These are phyloP conservation scores for Globisporangium nodosum DNA, from an alignment of 352 stramenopile genomes.

Conservation along the genomic window DNA sequence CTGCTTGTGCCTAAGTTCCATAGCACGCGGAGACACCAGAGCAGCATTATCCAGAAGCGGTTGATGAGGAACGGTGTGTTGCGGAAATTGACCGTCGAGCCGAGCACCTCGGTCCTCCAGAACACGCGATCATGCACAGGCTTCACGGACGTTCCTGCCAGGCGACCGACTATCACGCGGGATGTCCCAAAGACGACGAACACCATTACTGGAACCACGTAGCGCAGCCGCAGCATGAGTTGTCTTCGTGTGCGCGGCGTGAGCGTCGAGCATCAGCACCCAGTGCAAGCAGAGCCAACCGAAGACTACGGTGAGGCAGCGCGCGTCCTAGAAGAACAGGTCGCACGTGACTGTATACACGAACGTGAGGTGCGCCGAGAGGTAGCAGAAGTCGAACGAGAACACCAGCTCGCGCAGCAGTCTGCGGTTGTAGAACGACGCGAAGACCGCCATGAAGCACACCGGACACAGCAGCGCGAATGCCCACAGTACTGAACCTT, in stretches of 20 bases:
- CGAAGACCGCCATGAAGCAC: slow-evolving; percentile 3
- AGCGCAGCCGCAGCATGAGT: too few species aligned
- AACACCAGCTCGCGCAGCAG: slow-evolving; percentile 4
- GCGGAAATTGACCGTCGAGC: neutral
- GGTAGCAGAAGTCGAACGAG: slow-evolving; percentile 7
- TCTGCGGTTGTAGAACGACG: slow-evolving; percentile 1
- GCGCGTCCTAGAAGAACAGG: slow-evolving; percentile 9
- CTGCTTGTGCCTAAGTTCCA: slow-evolving; percentile 21
- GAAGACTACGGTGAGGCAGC: slow-evolving; percentile 5
- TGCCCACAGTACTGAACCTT: too few species aligned
- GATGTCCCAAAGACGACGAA: too few species aligned
- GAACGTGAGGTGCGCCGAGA: slow-evolving; percentile 20
- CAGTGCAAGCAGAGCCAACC: slow-evolving; percentile 17
- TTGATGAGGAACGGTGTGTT: neutral
- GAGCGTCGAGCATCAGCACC: slow-evolving; percentile 23
- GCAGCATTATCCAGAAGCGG: neutral
- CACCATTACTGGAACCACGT: too few species aligned
- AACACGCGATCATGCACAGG: neutral
- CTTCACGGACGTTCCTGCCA: neutral
- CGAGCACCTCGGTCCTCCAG: neutral
- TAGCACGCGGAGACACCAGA: too few species aligned
- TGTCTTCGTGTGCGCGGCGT: too few species aligned
- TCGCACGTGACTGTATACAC: slow-evolving; percentile 20
- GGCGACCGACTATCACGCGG: too few species aligned
- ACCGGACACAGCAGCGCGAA: neutral